phyloP scores from a whole-genome alignment of 2,329 filamentous ascomycete genomes.

The Fusarium pseudonygamai region DNA sequence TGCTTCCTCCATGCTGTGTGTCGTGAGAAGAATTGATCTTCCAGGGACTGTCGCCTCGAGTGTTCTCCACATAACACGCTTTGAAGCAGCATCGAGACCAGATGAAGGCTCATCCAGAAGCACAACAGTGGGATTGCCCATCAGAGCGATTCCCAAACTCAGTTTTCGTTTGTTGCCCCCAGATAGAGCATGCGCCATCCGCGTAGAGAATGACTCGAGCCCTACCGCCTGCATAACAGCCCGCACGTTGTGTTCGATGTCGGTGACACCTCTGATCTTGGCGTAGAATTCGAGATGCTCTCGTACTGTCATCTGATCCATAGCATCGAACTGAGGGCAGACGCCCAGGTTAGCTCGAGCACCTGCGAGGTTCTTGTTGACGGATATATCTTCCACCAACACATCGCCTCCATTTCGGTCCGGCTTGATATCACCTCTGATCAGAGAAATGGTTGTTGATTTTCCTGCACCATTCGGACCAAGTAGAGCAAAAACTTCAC shows the following conservation, averaged over 20 bases:
- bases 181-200: conserved; percentile 82
- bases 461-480: conserved; percentile 94
- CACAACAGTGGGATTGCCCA: conserved; percentile 89
- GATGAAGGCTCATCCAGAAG: conserved; percentile 90
- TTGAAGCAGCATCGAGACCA: conserved; percentile 89
- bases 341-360: conserved; percentile 86
- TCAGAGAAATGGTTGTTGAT: conserved; percentile 86
- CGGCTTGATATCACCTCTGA: conserved; percentile 87
- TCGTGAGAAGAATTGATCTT: conserved; percentile 86
- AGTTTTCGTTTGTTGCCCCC: conserved; percentile 96
- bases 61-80: conserved; percentile 93
- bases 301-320: conserved; percentile 88
- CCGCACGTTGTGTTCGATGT: conserved; percentile 79
- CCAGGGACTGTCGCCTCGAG: conserved; percentile 77
- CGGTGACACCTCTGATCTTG: conserved; percentile 78
- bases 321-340: conserved; percentile 87
- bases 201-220: conserved; percentile 72
- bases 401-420: conserved; percentile 78
- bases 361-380: conserved; percentile 74
- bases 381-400: conserved; percentile 79
- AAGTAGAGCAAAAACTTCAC: conserved; percentile 88
- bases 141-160: conserved; percentile 86
- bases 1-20: conserved; percentile 95
- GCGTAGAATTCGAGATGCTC: conserved; percentile 93
- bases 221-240: conserved; percentile 85